These are phyloP conservation scores for Artemisia argyi DNA, from an alignment of 129 eudicot genomes.

Conservation along the genomic window DNA sequence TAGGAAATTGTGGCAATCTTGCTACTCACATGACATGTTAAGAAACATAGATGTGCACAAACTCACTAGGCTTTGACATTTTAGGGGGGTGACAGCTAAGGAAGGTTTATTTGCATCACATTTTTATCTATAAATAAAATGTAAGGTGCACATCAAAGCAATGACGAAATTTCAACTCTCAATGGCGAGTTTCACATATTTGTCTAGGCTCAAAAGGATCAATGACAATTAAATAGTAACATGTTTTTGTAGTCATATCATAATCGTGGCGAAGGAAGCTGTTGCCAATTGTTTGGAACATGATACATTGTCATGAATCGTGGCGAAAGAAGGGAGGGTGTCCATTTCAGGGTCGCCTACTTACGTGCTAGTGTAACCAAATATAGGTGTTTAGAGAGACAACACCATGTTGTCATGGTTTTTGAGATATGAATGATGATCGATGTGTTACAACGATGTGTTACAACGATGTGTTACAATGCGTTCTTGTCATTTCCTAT, in stretches of 20 bases:
- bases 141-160: slow-evolving; percentile 19
- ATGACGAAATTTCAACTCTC: slow-evolving; percentile 11
- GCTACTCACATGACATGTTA: slow-evolving; percentile 21
- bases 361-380: slow-evolving; percentile 8
- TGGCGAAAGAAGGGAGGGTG: slow-evolving; percentile 8
- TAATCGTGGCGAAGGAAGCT: not conserved
- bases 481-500: not conserved
- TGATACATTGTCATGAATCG: not conserved
- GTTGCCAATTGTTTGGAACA: slow-evolving; percentile 9
- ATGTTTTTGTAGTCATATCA: slow-evolving; percentile 17
- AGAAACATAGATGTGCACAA: slow-evolving; percentile 18
- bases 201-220: slow-evolving; percentile 22
- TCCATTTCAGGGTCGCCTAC: slow-evolving; percentile 3
- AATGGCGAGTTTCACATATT: slow-evolving; percentile 6
- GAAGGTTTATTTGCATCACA: slow-evolving; percentile 23
- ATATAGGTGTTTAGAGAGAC: not conserved
- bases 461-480: not conserved
- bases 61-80: slow-evolving; percentile 29
- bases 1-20: not conserved
- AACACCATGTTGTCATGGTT: not conserved
- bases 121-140: slow-evolving; percentile 13
- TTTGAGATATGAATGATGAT: not conserved
- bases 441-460: not conserved
- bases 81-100: slow-evolving; percentile 23
- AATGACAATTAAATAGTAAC: slow-evolving; percentile 14